Evolutionary conservation across 768 basidiomycete species (phyloP).

Genomic region (Trametes cinnabarina): DNA sequence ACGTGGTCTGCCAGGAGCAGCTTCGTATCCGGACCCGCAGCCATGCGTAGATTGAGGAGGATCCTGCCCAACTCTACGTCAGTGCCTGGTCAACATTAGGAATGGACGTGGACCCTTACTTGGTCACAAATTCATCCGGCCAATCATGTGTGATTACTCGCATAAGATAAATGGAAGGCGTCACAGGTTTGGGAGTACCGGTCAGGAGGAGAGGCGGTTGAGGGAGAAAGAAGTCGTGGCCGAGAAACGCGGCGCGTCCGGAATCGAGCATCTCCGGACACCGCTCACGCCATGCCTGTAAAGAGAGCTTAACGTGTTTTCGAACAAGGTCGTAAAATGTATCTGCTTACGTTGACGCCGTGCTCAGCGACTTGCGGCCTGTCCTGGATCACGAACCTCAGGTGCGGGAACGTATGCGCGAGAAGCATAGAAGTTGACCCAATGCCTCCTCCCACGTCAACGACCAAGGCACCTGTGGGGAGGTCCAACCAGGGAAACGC

Average conservation of each 20-base stretch:
- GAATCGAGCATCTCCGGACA: conserved; percentile 57
- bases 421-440: conserved; percentile 50
- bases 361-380: conserved; percentile 51
- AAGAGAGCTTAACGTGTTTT: neutral
- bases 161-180: conserved; percentile 63
- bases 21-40: conserved; percentile 45
- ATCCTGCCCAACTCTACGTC: conserved; percentile 34
- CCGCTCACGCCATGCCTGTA: conserved; percentile 56
- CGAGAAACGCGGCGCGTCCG: conserved; percentile 57
- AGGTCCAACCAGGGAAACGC: conserved; percentile 61
- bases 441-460: conserved; percentile 73
- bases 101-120: conserved; percentile 8
- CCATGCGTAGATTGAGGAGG: conserved; percentile 42
- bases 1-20: conserved; percentile 73
- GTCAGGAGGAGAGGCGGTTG: conserved; percentile 38
- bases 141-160: conserved; percentile 78
- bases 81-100: conserved; percentile 21
- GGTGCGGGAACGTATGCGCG: conserved; percentile 36
- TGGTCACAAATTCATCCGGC: conserved; percentile 51
- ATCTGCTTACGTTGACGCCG: conserved; percentile 33
- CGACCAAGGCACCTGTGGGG: conserved; percentile 47
- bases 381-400: conserved; percentile 65
- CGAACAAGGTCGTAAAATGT: neutral
- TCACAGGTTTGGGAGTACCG: conserved; percentile 27
- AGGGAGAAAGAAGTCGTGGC: conserved; percentile 73